A percentile compares a stretch with the other conserved stretches of the same genome.
These are phyloP conservation scores for Pythium phragmiticola DNA, from an alignment of 352 stramenopile genomes.

Conservation along the genomic window DNA sequence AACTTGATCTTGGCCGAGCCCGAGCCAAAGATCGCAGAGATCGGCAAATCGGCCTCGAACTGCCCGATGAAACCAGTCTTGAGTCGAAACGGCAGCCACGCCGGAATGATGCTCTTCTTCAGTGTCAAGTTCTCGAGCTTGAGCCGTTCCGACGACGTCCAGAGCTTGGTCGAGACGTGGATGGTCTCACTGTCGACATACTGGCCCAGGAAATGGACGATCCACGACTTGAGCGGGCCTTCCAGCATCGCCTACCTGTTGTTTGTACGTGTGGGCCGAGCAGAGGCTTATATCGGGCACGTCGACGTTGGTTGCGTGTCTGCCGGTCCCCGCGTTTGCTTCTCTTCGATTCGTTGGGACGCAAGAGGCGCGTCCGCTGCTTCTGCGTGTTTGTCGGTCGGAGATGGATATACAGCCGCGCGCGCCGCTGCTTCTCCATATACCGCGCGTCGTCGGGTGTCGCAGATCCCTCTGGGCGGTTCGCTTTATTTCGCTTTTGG, in stretches of 20 bases:
- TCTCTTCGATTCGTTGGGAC: too few relatives aligned
- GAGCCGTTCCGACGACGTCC: conserved; percentile 83
- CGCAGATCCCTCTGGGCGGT: conserved; percentile 4
- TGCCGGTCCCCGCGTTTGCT: neutral
- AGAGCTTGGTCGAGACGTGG: conserved; percentile 86
- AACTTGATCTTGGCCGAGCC: conserved; percentile 85
- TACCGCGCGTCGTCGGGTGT: conserved; percentile 7
- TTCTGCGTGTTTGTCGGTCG: too few relatives aligned
- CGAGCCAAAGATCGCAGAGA: conserved; percentile 84
- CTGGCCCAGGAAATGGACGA: conserved; percentile 80
- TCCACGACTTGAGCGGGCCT: conserved; percentile 86
- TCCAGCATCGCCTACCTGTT: conserved; percentile 60
- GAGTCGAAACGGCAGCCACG: conserved; percentile 81
- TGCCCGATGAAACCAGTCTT: conserved; percentile 87
- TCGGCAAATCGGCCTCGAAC: conserved; percentile 82
- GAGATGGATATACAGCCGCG: neutral
- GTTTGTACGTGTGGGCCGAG: neutral
- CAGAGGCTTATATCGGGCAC: neutral
- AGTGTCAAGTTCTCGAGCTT: conserved; percentile 88
- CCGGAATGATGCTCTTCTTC: conserved; percentile 77
- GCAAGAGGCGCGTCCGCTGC: too few relatives aligned
- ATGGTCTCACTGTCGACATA: conserved; percentile 88
- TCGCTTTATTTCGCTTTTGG: conserved; percentile 8
- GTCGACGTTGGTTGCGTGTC: neutral
- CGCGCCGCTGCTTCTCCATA: conserved; percentile 10